Base-by-base conservation (phyloP, 306 rosid species). In the Prunus mume region DNA sequence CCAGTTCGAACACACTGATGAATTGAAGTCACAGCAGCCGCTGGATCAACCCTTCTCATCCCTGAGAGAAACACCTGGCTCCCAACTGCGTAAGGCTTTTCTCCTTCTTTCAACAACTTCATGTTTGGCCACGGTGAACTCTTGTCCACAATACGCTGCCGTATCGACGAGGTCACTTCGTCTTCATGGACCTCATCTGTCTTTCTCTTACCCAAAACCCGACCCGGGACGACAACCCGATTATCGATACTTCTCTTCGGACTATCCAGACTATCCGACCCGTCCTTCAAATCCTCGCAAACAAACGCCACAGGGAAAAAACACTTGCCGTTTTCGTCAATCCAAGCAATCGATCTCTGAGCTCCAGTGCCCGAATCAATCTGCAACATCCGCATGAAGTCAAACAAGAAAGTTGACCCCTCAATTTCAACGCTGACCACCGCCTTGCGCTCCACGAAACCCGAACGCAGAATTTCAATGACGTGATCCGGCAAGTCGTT, bases 321-420 rank as follows among this genome's bases (percentile, higher is more conserved):
- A 27, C 81, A 78, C 70, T 74, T 82, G 3, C 83, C 85, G 4
- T 74, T 57, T 24, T 84, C 73, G 32, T 91, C 91, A 45, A 88
- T 75, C 96, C 96, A 91, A 22, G 96, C 84, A 67, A 91, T 84
- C 14, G 91, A 91, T 50, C 96, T 66, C 73, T 79, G 87, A 17
- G 30, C 68, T 24, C 85, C 90, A 2, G 85, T 75, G 2, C 47
- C 66, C 6, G 74, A 43, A 51, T 91, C 88, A 49, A 83, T 74
- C 83, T 84, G 89, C 46, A 88, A 20, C 96, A 91, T 91, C 4
- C 90, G 84, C 2, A 76, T 32, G 38, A 91, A 84, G 76, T 91
- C 96, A 61, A 91, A 74, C 45, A 76, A 30, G 17, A 76, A 82
- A 57, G 32, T 79, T 5, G 81, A 65, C 19, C 89, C 91, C 6